Evolutionary conservation across 164 flowering plant genomes (phyloP).

Genomic region (Stephania yunnanensis): DNA sequence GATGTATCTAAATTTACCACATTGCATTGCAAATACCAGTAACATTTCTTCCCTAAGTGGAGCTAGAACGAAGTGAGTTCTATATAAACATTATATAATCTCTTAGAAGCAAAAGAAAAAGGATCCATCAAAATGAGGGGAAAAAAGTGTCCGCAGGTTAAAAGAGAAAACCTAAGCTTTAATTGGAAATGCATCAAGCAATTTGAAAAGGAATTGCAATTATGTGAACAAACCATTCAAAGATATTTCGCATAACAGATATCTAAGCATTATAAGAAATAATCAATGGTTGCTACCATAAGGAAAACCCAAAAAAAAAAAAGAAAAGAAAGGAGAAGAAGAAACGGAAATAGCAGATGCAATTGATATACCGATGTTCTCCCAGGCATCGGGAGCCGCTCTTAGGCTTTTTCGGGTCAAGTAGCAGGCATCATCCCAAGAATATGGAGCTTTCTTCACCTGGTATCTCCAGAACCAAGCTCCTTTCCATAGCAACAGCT

Average conservation of each 20-base stretch:
- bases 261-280: not conserved
- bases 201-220: too few relatives aligned
- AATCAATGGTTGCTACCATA: not conserved
- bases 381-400: slow-evolving; percentile 64
- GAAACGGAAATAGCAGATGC: not conserved
- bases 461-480: slow-evolving; percentile 90
- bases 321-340: not conserved
- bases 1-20: too few relatives aligned
- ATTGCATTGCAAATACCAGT: too few relatives aligned
- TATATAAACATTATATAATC: too few relatives aligned
- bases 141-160: too few relatives aligned
- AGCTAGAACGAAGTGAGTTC: too few relatives aligned
- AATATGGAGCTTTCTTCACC: slow-evolving; percentile 59
- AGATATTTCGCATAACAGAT: not conserved
- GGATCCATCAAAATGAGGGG: too few relatives aligned
- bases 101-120: too few relatives aligned
- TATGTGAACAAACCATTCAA: not conserved
- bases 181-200: too few relatives aligned
- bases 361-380: slow-evolving; percentile 43
- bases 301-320: not conserved
- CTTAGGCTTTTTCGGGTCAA: slow-evolving; percentile 60
- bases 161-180: too few relatives aligned
- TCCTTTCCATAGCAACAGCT: slow-evolving; percentile 67
- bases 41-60: too few relatives aligned
- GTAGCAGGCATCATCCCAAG: slow-evolving; percentile 95